Evolutionary conservation across 2,329 filamentous ascomycete genomes (phyloP).

Genomic region (Coniochaeta sp.): DNA sequence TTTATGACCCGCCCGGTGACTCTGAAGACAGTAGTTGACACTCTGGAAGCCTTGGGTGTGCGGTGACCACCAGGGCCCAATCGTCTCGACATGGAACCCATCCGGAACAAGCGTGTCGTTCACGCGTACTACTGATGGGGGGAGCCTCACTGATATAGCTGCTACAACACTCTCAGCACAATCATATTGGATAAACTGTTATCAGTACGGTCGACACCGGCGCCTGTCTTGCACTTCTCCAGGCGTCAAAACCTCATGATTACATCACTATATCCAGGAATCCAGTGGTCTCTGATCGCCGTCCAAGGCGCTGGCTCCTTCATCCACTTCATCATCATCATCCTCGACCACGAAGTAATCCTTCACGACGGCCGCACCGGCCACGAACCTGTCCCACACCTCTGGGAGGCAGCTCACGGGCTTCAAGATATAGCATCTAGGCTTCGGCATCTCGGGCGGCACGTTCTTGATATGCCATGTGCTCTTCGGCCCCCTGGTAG

Average conservation of each 20-base stretch:
- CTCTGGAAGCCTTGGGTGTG: neutral
- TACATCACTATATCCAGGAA: neutral
- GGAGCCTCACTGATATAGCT: no score
- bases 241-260: neutral
- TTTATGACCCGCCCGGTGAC: slow-evolving; percentile 48
- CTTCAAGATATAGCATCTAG: slow-evolving; percentile 4
- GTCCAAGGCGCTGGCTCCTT: neutral
- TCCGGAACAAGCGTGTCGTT: neutral
- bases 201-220: neutral
- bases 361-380: neutral
- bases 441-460: neutral
- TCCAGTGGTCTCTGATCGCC: neutral
- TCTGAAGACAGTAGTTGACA: slow-evolving; percentile 20
- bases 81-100: neutral
- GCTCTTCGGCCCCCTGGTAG: slow-evolving; percentile 6
- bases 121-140: neutral
- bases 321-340: neutral
- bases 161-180: no score
- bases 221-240: neutral
- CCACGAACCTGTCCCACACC: slow-evolving; percentile 1
- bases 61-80: neutral
- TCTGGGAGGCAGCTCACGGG: neutral
- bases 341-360: slow-evolving; percentile 1
- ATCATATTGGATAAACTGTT: no score
- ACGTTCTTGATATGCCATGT: slow-evolving; percentile 6